phyloP scores from a whole-genome alignment of 2,329 filamentous ascomycete genomes.

The Hypocrella siamensis region DNA sequence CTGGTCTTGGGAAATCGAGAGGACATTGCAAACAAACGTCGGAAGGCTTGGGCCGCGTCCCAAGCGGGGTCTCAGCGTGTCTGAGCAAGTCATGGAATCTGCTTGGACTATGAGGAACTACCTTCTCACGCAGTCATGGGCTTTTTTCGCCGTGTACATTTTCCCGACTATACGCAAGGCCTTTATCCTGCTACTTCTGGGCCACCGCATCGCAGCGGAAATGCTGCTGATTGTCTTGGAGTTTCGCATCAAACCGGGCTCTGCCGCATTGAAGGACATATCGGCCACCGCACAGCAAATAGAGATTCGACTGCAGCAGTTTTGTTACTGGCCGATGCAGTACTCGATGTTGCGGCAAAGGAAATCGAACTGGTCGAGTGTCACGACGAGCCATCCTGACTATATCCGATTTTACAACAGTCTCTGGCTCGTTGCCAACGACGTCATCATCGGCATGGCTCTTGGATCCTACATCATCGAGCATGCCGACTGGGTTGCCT shows the following conservation, averaged over 20 bases:
- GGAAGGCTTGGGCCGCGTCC: constrained; percentile 67
- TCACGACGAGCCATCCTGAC: constrained; percentile 88
- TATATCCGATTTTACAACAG: constrained; percentile 99
- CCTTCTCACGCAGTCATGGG: constrained; percentile 50
- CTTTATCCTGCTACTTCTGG: constrained; percentile 66
- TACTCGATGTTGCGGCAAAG: constrained; percentile 81
- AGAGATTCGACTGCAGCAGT: constrained; percentile 91
- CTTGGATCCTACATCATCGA: constrained; percentile 95
- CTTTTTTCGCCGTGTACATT: constrained; percentile 56
- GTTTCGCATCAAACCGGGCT: constrained; percentile 64
- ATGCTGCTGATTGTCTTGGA: constrained; percentile 64
- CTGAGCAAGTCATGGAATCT: constrained; percentile 85
- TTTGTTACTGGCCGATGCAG: constrained; percentile 98
- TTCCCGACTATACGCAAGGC: constrained; percentile 59
- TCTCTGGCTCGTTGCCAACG: constrained; percentile 94
- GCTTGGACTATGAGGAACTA: constrained; percentile 75
- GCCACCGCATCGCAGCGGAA: constrained; percentile 69
- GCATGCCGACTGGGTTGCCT: constrained; percentile 72
- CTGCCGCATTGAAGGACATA: constrained; percentile 81
- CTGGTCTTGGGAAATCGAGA: constrained; percentile 81
- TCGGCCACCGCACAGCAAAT: constrained; percentile 95
- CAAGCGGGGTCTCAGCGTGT: constrained; percentile 79
- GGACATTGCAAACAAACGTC: constrained; percentile 76
- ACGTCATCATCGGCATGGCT: constrained; percentile 96
- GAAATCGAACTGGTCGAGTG: constrained; percentile 87